Conservation (phyloP, 371 early-diverging fungal genomes). For the Fennellomyces sp. region DNA sequence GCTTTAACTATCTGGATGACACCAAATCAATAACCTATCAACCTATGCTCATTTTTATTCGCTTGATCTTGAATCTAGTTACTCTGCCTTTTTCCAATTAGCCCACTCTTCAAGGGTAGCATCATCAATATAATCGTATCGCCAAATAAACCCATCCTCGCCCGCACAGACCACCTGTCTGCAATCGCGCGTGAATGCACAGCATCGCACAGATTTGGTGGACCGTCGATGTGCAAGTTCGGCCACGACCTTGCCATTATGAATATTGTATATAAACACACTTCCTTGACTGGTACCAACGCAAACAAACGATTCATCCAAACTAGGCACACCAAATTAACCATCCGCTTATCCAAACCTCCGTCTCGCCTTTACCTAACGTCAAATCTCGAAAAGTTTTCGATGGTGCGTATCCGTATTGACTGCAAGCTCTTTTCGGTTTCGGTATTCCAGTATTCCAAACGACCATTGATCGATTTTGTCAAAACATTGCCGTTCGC, state of each 20-base stretch:
- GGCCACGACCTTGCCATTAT: constrained; percentile 63
- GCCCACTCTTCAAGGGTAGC: constrained; percentile 77
- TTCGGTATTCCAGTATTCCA: constrained; percentile 74
- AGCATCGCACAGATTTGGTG: constrained; percentile 77
- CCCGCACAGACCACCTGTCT: constrained; percentile 77
- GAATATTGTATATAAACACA: constrained; percentile 69
- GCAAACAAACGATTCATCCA: constrained; percentile 73
- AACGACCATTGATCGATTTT: constrained; percentile 75
- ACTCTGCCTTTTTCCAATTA: constrained; percentile 40
- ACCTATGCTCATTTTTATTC: no score
- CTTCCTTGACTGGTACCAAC: constrained; percentile 76
- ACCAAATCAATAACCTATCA: no score
- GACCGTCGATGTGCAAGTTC: constrained; percentile 80
- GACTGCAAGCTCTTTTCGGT: constrained; percentile 34
- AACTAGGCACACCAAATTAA: constrained; percentile 27
- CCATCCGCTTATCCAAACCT: neutral
- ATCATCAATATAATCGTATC: constrained; percentile 82
- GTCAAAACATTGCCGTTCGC: constrained; percentile 66
- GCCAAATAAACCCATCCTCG: constrained; percentile 83
- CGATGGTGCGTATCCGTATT: constrained; percentile 39
- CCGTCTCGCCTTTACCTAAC: constrained; percentile 23
- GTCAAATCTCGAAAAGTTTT: constrained; percentile 49
- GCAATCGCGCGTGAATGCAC: constrained; percentile 78
- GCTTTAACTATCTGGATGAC: no score
- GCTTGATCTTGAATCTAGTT: no score